These are phyloP conservation scores for Zoysia pacifica DNA, from an alignment of 176 grass and related monocot genomes.

Conservation along the genomic window DNA sequence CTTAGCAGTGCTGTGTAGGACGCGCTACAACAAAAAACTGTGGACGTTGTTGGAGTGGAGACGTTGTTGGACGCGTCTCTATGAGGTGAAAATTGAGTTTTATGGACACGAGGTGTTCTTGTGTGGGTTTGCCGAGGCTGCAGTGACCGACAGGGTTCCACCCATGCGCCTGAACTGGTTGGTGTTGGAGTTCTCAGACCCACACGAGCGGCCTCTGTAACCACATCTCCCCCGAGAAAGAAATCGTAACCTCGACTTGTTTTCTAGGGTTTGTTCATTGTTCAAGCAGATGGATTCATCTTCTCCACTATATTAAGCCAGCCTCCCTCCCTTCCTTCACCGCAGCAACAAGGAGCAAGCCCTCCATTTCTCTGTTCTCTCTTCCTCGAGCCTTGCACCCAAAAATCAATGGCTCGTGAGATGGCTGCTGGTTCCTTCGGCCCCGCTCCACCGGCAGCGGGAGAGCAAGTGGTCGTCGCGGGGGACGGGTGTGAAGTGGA, in stretches of 20 bases:
- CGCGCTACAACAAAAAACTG: no score
- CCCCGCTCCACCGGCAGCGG: conserved; percentile 21
- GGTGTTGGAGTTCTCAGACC: background rate
- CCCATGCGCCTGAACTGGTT: background rate
- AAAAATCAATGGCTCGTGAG: conserved; percentile 8
- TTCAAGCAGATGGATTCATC: background rate
- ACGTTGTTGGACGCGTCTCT: no score
- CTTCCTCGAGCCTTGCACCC: no score
- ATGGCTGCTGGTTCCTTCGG: conserved; percentile 38
- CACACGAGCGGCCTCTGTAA: background rate
- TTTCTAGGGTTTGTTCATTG: background rate
- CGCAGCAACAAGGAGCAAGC: no score
- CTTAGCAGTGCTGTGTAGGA: no score
- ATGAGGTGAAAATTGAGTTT: background rate
- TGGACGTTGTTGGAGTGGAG: no score
- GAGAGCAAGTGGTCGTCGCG: background rate
- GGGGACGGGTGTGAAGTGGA: conserved; percentile 35
- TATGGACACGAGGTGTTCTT: background rate
- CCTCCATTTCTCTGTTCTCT: no score
- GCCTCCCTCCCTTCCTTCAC: background rate
- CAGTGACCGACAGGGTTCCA: background rate
- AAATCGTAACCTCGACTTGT: background rate
- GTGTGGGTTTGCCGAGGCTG: background rate
- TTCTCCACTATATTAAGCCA: background rate
- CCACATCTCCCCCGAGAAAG: background rate